A percentile compares a stretch with the other conserved stretches of the same genome.
Conservation (phyloP, 495 filamentous ascomycete genomes). For the Pyronema omphalodes region DNA sequence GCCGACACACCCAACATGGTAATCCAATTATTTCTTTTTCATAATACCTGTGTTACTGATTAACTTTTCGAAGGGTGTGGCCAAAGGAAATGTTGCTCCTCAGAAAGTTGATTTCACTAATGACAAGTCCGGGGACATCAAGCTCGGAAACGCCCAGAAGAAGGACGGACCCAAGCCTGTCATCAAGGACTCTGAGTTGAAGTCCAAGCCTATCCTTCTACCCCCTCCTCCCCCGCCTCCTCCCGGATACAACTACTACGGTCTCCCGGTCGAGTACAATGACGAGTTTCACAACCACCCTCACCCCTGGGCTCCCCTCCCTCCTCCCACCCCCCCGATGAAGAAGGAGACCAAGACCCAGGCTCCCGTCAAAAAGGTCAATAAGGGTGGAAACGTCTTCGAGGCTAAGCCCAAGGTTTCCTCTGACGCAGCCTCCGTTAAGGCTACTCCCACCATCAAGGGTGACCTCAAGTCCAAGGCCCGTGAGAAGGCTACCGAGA, state of each 20-base stretch:
- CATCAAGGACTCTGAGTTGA: neutral
- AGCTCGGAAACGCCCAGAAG: neutral
- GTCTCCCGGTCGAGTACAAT: neutral
- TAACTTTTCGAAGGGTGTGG: too few relatives aligned
- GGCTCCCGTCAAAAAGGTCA: conserved; percentile 5
- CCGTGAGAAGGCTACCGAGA: conserved; percentile 9
- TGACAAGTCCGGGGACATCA: neutral
- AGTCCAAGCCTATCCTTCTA: neutral
- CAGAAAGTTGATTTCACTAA: neutral
- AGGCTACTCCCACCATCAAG: neutral
- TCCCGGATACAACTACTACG: conserved; percentile 2
- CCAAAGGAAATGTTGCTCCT: too few relatives aligned
- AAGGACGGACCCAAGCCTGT: neutral
- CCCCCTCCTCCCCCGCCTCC: neutral
- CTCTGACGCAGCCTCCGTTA: neutral
- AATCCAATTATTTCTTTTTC: too few relatives aligned
- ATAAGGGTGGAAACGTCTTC: conserved; percentile 19
- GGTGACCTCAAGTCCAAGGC: conserved; percentile 5
- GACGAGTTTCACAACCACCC: neutral
- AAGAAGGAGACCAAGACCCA: neutral
- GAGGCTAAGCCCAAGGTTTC: conserved; percentile 8
- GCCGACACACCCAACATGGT: too few relatives aligned
- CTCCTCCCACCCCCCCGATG: conserved; percentile 2
- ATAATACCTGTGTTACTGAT: too few relatives aligned
- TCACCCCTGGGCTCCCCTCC: conserved; percentile 3